These are phyloP conservation scores for Corylus americana DNA, from an alignment of 306 rosid species.

Conservation along the genomic window DNA sequence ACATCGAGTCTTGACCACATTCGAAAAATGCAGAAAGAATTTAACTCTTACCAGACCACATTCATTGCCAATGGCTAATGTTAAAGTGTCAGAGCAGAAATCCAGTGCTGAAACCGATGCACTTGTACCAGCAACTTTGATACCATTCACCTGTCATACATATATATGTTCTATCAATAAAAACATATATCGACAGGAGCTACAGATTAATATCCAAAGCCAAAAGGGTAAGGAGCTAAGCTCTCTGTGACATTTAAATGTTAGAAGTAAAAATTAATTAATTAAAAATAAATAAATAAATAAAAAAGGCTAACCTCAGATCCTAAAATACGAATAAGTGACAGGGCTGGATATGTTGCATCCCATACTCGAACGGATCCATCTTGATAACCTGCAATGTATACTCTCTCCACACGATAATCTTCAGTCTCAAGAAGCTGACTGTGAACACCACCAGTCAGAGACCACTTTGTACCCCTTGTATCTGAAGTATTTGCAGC, in stretches of 20 bases:
- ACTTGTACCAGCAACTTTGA: constrained; percentile 38
- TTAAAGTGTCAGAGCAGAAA: constrained; percentile 58
- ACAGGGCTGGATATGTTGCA: constrained; percentile 68
- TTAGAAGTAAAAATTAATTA: constrained; percentile 9
- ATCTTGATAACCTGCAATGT: constrained; percentile 82
- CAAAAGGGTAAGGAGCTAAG: constrained; percentile 12
- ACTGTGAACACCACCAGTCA: constrained; percentile 80
- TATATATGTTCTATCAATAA: constrained; percentile 25
- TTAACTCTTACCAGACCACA: constrained; percentile 65
- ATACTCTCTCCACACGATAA: constrained; percentile 59
- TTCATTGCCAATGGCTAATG: constrained; percentile 63
- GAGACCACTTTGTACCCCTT: constrained; percentile 58
- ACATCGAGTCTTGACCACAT: constrained; percentile 25
- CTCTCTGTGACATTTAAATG: constrained; percentile 6
- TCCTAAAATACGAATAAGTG: constrained; percentile 51
- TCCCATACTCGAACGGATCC: constrained; percentile 88
- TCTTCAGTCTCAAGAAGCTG: constrained; percentile 37
- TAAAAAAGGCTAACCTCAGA: constrained; percentile 51
- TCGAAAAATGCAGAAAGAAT: constrained; percentile 13
- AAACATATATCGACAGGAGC: constrained; percentile 16
- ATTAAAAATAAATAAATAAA: not conserved
- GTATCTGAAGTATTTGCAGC: constrained; percentile 34
- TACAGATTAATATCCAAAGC: constrained; percentile 14
- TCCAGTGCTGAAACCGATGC: constrained; percentile 69
- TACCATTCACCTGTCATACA: constrained; percentile 58